Evolutionary conservation across 2,329 filamentous ascomycete species (phyloP).

Genomic region (Colletotrichum filicis): DNA sequence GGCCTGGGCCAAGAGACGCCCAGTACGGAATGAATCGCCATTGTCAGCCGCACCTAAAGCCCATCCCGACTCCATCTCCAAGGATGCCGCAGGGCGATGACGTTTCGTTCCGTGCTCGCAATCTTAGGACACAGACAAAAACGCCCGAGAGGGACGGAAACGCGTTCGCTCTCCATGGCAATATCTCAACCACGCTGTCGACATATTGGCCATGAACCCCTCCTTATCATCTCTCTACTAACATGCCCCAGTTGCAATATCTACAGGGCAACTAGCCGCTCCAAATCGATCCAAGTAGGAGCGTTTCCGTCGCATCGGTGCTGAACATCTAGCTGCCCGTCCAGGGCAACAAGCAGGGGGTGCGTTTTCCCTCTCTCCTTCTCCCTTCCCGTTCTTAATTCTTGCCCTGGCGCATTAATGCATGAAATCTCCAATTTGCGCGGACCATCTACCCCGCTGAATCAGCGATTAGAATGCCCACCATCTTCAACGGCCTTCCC

Average conservation of each 20-base stretch:
- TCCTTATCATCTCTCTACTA: neutral
- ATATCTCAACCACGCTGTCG: conserved; percentile 13
- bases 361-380: neutral
- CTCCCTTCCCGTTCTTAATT: neutral
- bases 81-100: conserved; percentile 27
- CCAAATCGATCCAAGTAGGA: neutral
- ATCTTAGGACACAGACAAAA: conserved; percentile 20
- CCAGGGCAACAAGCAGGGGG: neutral
- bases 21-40: conserved; percentile 22
- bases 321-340: neutral
- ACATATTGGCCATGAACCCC: conserved; percentile 13
- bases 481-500: conserved; percentile 34
- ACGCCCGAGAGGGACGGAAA: conserved; percentile 19
- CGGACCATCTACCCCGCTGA: conserved; percentile 34
- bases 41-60: conserved; percentile 33
- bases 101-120: conserved; percentile 27
- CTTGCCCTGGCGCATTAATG: conserved; percentile 28
- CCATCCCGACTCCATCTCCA: conserved; percentile 21
- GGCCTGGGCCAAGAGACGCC: conserved; percentile 27
- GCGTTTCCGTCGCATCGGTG: conserved; percentile 16
- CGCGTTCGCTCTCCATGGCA: conserved; percentile 17
- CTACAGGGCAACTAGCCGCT: conserved; percentile 23
- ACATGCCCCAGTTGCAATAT: conserved; percentile 16
- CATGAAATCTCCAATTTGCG: conserved; percentile 33
- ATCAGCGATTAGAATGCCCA: conserved; percentile 33